A percentile compares a stretch with the other conserved stretches of the same genome.
Conservation (phyloP, 768 basidiomycete genomes). For the Chalciporus pseudorubinellus region DNA sequence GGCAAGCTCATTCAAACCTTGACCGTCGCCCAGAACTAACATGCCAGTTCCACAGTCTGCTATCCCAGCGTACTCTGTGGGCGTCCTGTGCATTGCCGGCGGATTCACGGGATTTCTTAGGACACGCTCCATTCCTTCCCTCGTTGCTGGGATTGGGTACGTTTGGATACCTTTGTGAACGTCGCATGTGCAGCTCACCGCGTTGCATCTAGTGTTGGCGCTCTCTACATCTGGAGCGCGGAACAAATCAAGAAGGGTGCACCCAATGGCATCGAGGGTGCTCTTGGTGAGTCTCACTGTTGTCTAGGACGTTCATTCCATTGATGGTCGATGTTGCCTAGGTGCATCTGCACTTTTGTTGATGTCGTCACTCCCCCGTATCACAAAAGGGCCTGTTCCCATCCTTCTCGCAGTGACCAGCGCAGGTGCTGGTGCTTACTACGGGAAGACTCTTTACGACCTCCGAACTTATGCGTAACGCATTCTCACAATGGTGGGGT, state of each 20-base stretch:
- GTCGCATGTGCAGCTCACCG: neutral
- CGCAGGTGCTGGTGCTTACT: slow-evolving; percentile 61
- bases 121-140: slow-evolving; percentile 76
- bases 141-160: slow-evolving; percentile 79
- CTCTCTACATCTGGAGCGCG: slow-evolving; percentile 77
- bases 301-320: neutral
- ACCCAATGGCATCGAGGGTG: slow-evolving; percentile 72
- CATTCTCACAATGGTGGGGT: neutral
- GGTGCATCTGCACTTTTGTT: slow-evolving; percentile 76
- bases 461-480: slow-evolving; percentile 23
- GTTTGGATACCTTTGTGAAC: slow-evolving; percentile 22
- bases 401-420: slow-evolving; percentile 59
- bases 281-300: slow-evolving; percentile 55
- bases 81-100: slow-evolving; percentile 71
- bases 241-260: slow-evolving; percentile 72
- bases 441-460: slow-evolving; percentile 56
- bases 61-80: slow-evolving; percentile 77
- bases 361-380: slow-evolving; percentile 70
- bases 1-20: slow-evolving; percentile 25
- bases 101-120: slow-evolving; percentile 70
- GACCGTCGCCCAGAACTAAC: slow-evolving; percentile 14
- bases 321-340: slow-evolving; percentile 24
- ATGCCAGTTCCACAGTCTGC: slow-evolving; percentile 56
- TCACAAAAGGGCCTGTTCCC: slow-evolving; percentile 74
- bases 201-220: slow-evolving; percentile 56